A percentile compares a stretch with the other conserved stretches of the same genome.
Evolutionary conservation across 1,139 yeast genomes (phyloP).

Genomic region (Saccharomyces hybrid): DNA sequence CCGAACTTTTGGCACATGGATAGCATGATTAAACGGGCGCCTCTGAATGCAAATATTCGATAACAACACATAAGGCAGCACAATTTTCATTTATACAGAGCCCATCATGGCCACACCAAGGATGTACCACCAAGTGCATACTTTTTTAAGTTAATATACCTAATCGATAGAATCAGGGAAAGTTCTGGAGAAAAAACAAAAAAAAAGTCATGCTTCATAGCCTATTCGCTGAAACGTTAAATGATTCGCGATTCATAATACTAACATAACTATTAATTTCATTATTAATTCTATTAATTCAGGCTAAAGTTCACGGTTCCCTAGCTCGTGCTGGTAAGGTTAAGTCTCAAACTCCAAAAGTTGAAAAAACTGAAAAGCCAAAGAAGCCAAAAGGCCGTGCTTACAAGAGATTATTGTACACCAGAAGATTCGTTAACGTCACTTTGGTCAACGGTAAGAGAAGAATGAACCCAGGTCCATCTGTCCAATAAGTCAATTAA

Average conservation of each 20-base stretch:
- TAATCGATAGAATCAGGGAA: background rate
- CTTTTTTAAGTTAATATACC: background rate
- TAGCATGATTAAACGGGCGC: background rate
- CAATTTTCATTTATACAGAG: background rate
- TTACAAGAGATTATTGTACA: conserved; percentile 96
- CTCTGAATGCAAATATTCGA: too few relatives aligned
- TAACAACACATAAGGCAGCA: too few relatives aligned
- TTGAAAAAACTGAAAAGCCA: conserved; percentile 79
- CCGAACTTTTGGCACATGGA: too few relatives aligned
- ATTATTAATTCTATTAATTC: conserved; percentile 6
- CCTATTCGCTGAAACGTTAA: background rate
- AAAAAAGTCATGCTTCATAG: background rate
- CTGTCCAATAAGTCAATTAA: conserved; percentile 18
- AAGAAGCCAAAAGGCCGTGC: conserved; percentile 81
- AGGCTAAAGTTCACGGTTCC: conserved; percentile 99
- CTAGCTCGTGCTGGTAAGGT: conserved; percentile 99
- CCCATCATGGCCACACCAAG: background rate
- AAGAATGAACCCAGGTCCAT: conserved; percentile 92
- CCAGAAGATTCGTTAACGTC: conserved; percentile 98
- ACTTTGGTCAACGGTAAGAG: conserved; percentile 98
- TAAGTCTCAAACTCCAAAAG: conserved; percentile 97
- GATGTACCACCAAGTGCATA: background rate
- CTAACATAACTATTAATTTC: background rate
- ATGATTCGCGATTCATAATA: background rate
- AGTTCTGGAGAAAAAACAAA: too few relatives aligned